A percentile compares a stretch with the other conserved stretches of the same genome.
Conservation (phyloP, 2,329 filamentous ascomycete species). For the Chrysoporthe puriensis region DNA sequence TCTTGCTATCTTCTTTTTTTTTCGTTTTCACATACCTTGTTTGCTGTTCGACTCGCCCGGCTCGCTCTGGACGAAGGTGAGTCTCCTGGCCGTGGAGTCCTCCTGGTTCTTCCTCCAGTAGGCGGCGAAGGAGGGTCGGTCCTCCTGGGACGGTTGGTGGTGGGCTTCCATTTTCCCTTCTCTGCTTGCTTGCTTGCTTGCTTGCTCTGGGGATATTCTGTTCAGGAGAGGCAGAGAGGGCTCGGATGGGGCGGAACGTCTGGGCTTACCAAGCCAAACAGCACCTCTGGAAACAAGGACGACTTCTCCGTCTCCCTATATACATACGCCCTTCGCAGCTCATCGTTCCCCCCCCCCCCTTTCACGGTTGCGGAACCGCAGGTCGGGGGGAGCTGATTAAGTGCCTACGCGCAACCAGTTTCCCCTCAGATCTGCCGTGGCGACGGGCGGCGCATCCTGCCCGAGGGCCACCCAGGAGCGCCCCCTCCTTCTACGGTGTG, state of each 20-base stretch:
- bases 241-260: neutral
- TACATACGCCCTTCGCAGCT: neutral
- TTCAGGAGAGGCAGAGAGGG: neutral
- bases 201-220: neutral
- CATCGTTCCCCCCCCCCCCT: neutral
- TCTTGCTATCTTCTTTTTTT: neutral
- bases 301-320: neutral
- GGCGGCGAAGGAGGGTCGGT: constrained; percentile 50
- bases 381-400: constrained; percentile 7
- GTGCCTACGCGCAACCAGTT: neutral
- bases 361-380: neutral
- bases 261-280: neutral
- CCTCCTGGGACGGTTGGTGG: constrained; percentile 20
- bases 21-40: constrained; percentile 32
- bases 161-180: neutral
- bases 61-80: constrained; percentile 43
- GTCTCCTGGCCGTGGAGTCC: constrained; percentile 37
- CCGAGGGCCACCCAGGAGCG: neutral
- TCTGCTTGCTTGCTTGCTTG: neutral
- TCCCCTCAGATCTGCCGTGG: neutral
- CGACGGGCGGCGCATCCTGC: neutral
- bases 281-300: too few relatives aligned
- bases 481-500: too few relatives aligned
- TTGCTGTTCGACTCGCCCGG: constrained; percentile 29
- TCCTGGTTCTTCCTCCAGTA: constrained; percentile 53